Evolutionary conservation across 768 basidiomycete species (phyloP).

Genomic region (Boletus fagicola): DNA sequence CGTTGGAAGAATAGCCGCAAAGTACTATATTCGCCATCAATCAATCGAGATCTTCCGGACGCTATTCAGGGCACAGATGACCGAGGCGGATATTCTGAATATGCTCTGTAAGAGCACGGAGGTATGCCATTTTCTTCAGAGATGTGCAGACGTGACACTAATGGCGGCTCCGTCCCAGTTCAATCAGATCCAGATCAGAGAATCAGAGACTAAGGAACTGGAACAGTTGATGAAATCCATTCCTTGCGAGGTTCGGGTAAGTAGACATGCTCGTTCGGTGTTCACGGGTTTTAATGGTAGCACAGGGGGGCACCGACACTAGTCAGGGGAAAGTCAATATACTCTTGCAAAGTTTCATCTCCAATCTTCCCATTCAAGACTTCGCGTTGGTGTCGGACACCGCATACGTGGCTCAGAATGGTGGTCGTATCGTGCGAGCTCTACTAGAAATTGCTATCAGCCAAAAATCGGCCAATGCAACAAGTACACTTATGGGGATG

Average conservation of each 20-base stretch:
- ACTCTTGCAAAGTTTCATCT: constrained; percentile 88
- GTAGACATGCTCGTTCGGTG: constrained; percentile 10
- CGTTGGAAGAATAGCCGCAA: constrained; percentile 92
- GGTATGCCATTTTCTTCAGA: constrained; percentile 40
- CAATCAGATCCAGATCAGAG: constrained; percentile 90
- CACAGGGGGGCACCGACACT: constrained; percentile 61
- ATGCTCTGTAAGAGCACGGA: constrained; percentile 92
- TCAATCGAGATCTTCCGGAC: constrained; percentile 87
- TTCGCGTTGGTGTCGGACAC: constrained; percentile 96
- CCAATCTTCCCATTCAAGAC: constrained; percentile 77
- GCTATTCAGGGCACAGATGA: constrained; percentile 77
- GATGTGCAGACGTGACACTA: neutral
- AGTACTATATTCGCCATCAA: constrained; percentile 86
- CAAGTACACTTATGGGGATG: constrained; percentile 78
- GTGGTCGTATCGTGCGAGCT: constrained; percentile 90
- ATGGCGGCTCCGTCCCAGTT: constrained; percentile 52
- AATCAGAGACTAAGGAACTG: constrained; percentile 84
- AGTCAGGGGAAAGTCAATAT: constrained; percentile 91
- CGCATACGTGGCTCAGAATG: constrained; percentile 93
- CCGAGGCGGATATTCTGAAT: constrained; percentile 85
- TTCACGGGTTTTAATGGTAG: neutral
- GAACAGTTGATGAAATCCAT: constrained; percentile 61
- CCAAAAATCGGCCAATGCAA: constrained; percentile 84
- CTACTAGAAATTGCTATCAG: constrained; percentile 93
- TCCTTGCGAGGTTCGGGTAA: constrained; percentile 81